A percentile compares a stretch with the other conserved stretches of the same genome.
Evolutionary conservation across 495 filamentous ascomycete species (phyloP).

Genomic region (Cudoniella acicularis): DNA sequence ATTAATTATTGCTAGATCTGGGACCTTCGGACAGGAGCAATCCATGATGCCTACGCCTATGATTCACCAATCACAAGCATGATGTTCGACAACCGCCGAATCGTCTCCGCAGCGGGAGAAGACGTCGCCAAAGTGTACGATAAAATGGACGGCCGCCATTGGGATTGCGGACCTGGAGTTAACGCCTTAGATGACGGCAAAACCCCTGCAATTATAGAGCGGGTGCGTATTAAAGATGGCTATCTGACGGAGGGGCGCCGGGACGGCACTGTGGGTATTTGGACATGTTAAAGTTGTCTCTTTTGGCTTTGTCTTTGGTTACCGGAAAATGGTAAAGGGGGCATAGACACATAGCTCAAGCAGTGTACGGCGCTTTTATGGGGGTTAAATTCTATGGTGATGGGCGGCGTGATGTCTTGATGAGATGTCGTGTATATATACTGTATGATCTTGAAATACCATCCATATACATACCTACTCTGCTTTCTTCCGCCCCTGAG

Average conservation of each 20-base stretch:
- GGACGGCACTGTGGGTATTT: slow-evolving; percentile 86
- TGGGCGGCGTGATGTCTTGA: neutral
- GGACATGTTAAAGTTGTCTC: slow-evolving; percentile 62
- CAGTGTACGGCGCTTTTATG: neutral
- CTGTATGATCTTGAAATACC: slow-evolving; percentile 8
- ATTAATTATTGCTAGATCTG: slow-evolving; percentile 67
- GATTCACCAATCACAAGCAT: slow-evolving; percentile 91
- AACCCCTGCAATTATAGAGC: slow-evolving; percentile 69
- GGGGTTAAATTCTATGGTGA: too few species aligned
- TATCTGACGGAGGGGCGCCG: slow-evolving; percentile 88
- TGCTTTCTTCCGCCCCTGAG: too few species aligned
- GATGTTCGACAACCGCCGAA: slow-evolving; percentile 93
- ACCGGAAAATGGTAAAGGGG: neutral
- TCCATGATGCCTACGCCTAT: slow-evolving; percentile 95
- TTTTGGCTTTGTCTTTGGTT: neutral
- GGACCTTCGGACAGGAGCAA: slow-evolving; percentile 95
- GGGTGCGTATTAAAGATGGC: slow-evolving; percentile 87
- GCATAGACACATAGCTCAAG: neutral
- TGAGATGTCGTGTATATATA: slow-evolving; percentile 15
- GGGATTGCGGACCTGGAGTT: slow-evolving; percentile 90
- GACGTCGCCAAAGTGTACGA: slow-evolving; percentile 96
- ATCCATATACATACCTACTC: slow-evolving; percentile 2
- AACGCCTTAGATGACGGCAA: slow-evolving; percentile 57
- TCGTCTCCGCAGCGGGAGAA: slow-evolving; percentile 87
- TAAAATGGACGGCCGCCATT: slow-evolving; percentile 91